A percentile compares a stretch with the other conserved stretches of the same genome.
phyloP scores from a whole-genome alignment of 148 eudicot species.

The Amaranthus hypochondriacus region DNA sequence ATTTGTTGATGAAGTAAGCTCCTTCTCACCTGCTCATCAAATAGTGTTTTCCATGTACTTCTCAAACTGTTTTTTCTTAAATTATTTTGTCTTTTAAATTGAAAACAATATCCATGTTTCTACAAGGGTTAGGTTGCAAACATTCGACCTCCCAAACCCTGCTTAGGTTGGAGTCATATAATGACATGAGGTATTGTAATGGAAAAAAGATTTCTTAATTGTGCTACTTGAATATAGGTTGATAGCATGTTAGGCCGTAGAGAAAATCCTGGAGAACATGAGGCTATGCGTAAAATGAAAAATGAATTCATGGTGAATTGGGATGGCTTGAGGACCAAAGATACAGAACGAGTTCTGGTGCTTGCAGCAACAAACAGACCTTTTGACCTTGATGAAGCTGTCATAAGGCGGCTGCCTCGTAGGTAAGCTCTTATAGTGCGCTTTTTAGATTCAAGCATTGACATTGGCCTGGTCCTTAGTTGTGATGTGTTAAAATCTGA shows the following conservation, averaged over 20 bases:
- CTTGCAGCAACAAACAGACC: slow-evolving; percentile 99
- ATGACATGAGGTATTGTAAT: no score
- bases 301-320: slow-evolving; percentile 97
- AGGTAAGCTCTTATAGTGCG: slow-evolving; percentile 39
- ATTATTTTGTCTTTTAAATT: no score
- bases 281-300: slow-evolving; percentile 98
- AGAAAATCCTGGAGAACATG: slow-evolving; percentile 94
- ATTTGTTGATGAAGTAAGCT: slow-evolving; percentile 91
- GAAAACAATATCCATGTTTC: no score
- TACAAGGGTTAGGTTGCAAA: no score
- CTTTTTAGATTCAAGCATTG: not conserved
- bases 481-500: not conserved
- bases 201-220: not conserved
- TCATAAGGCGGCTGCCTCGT: slow-evolving; percentile 84
- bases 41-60: not conserved
- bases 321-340: slow-evolving; percentile 97
- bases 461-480: not conserved
- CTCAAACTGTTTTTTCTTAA: no score
- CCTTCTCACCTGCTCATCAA: not conserved
- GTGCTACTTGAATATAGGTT: slow-evolving; percentile 41
- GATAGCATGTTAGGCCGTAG: slow-evolving; percentile 97
- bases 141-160: no score
- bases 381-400: slow-evolving; percentile 98
- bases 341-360: slow-evolving; percentile 81
- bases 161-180: no score